A percentile compares a stretch with the other conserved stretches of the same genome.
phyloP scores from a whole-genome alignment of 257 asterid genomes.

The Coffea eugenioides region DNA sequence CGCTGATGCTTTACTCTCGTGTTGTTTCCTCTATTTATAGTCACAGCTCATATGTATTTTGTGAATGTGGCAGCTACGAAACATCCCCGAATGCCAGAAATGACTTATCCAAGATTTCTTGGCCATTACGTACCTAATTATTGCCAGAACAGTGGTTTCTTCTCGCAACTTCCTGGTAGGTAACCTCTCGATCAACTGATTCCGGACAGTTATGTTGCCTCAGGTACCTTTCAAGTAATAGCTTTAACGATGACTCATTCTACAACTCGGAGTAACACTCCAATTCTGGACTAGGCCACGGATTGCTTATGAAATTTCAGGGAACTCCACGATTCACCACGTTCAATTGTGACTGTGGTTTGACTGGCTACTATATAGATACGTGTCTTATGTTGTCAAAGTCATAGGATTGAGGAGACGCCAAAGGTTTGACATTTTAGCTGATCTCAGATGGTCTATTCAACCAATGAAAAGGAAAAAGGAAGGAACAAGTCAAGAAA shows the following conservation, averaged over 20 bases:
- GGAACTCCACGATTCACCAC: no score
- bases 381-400: no score
- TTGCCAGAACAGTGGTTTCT: background rate
- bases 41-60: background rate
- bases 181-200: background rate
- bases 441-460: no score
- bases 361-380: no score
- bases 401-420: no score
- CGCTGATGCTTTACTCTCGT: background rate
- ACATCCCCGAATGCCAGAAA: background rate
- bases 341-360: no score
- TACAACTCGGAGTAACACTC: background rate
- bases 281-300: background rate
- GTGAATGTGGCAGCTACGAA: background rate
- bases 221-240: background rate
- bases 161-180: background rate
- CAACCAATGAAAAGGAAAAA: no score
- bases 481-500: no score
- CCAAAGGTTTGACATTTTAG: no score
- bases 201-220: background rate
- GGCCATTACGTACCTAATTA: background rate
- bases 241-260: no score
- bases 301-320: background rate
- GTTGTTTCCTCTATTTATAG: background rate
- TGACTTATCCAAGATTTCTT: background rate